Percentiles rank a stretch among this genome's conserved stretches.
These are phyloP conservation scores for Luvunga scandens DNA, from an alignment of 345 rosid genomes.

Conservation along the genomic window DNA sequence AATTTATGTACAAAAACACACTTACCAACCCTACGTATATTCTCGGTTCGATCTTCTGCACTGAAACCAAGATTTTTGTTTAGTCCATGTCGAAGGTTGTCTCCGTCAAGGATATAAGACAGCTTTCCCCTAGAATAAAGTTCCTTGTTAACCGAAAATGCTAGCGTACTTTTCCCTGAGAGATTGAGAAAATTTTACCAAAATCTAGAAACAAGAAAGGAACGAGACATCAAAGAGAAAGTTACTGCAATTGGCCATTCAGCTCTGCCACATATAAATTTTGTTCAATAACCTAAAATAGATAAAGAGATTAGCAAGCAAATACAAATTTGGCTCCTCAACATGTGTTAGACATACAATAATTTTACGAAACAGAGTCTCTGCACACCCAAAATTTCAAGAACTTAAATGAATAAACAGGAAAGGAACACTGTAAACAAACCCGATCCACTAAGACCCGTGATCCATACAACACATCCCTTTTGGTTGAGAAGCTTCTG, in stretches of 20 bases:
- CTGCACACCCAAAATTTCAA: neutral
- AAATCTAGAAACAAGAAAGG: neutral
- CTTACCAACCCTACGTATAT: conserved; percentile 92
- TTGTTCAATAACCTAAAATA: neutral
- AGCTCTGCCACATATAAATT: neutral
- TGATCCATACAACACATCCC: conserved; percentile 94
- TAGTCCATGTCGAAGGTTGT: conserved; percentile 86
- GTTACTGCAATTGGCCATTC: neutral
- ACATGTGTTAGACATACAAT: neutral
- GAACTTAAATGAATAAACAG: neutral
- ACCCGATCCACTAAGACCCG: conserved; percentile 99
- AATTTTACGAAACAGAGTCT: neutral
- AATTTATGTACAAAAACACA: conserved; percentile 10
- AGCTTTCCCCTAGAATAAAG: conserved; percentile 62
- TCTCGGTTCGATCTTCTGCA: conserved; percentile 86
- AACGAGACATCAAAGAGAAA: neutral
- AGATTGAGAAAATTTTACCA: neutral
- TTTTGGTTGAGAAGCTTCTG: conserved; percentile 77
- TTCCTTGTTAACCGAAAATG: conserved; percentile 73
- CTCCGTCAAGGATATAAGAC: conserved; percentile 87
- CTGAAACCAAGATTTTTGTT: conserved; percentile 82
- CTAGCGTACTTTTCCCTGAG: conserved; percentile 93
- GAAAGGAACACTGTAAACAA: conserved; percentile 10
- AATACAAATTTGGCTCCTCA: neutral
- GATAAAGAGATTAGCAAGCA: neutral